phyloP scores from a whole-genome alignment of 768 basidiomycete genomes.

The Phanerochaete carnosa region DNA sequence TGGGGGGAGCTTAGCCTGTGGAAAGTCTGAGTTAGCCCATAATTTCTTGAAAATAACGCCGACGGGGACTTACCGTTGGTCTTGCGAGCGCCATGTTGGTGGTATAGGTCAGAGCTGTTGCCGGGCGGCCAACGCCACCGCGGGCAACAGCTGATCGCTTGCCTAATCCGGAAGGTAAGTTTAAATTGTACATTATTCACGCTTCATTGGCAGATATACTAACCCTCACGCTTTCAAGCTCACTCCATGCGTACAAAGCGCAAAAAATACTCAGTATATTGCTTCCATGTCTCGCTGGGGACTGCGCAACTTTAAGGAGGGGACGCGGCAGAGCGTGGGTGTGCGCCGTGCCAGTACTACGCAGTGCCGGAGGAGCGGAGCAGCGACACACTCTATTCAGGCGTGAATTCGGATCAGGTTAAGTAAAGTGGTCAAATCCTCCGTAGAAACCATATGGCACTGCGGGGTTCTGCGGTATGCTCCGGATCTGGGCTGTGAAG shows the following conservation, averaged over 20 bases:
- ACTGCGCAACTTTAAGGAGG: too few relatives aligned
- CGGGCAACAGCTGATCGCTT: not conserved
- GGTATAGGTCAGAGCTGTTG: slow-evolving; percentile 5
- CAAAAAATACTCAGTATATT: too few relatives aligned
- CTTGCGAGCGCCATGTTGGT: slow-evolving; percentile 60
- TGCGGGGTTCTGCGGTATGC: not conserved
- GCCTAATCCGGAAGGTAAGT: not conserved
- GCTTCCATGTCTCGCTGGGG: too few relatives aligned
- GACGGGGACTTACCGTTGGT: slow-evolving; percentile 53
- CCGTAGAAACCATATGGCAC: not conserved
- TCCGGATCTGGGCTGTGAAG: not conserved
- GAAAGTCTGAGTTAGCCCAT: not conserved
- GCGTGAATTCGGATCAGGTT: not conserved
- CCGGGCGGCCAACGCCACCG: not conserved
- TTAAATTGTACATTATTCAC: not conserved
- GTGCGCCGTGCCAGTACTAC: not conserved
- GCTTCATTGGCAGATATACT: not conserved
- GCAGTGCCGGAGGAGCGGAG: not conserved
- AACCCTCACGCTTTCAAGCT: not conserved
- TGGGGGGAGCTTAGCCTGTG: slow-evolving; percentile 81
- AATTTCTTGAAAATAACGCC: not conserved
- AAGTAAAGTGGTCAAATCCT: not conserved
- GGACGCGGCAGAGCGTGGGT: too few relatives aligned
- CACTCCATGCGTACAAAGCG: too few relatives aligned
- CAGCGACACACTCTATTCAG: not conserved